These are phyloP conservation scores for Penicillium manginii DNA, from an alignment of 495 filamentous ascomycete genomes.

Conservation along the genomic window DNA sequence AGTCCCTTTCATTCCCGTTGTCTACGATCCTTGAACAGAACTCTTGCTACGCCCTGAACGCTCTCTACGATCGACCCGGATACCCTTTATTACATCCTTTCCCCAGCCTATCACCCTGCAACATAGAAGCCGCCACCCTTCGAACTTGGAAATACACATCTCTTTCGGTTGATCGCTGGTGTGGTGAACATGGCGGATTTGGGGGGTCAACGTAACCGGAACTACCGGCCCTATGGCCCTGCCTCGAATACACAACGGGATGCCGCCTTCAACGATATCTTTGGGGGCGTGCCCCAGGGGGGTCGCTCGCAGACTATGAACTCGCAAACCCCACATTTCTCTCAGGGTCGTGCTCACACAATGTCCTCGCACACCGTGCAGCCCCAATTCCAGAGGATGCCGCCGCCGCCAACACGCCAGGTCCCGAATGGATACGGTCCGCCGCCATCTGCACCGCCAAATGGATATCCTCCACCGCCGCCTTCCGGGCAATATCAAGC, in stretches of 20 bases:
- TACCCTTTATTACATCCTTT: slow-evolving; percentile 26
- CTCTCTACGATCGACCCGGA: slow-evolving; percentile 41
- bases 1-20: slow-evolving; percentile 27
- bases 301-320: slow-evolving; percentile 89
- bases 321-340: slow-evolving; percentile 62
- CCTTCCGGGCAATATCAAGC: slow-evolving; percentile 49
- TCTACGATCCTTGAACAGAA: slow-evolving; percentile 42
- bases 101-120: slow-evolving; percentile 13
- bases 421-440: slow-evolving; percentile 56
- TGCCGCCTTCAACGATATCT: slow-evolving; percentile 95
- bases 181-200: slow-evolving; percentile 78
- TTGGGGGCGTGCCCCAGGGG: slow-evolving; percentile 82
- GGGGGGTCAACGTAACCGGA: slow-evolving; percentile 70
- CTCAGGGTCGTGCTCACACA: slow-evolving; percentile 76
- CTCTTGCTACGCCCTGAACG: slow-evolving; percentile 45
- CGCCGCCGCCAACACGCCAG: slow-evolving; percentile 64
- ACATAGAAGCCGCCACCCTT: not conserved
- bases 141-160: not conserved
- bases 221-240: slow-evolving; percentile 70
- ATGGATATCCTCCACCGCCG: slow-evolving; percentile 42
- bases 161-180: slow-evolving; percentile 8
- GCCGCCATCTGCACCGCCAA: slow-evolving; percentile 35
- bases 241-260: slow-evolving; percentile 80
- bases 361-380: slow-evolving; percentile 72
- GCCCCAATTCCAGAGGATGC: slow-evolving; percentile 48